A percentile compares a stretch with the other conserved stretches of the same genome.
Evolutionary conservation across 768 basidiomycete species (phyloP).

Genomic region (Auricularia sp.): DNA sequence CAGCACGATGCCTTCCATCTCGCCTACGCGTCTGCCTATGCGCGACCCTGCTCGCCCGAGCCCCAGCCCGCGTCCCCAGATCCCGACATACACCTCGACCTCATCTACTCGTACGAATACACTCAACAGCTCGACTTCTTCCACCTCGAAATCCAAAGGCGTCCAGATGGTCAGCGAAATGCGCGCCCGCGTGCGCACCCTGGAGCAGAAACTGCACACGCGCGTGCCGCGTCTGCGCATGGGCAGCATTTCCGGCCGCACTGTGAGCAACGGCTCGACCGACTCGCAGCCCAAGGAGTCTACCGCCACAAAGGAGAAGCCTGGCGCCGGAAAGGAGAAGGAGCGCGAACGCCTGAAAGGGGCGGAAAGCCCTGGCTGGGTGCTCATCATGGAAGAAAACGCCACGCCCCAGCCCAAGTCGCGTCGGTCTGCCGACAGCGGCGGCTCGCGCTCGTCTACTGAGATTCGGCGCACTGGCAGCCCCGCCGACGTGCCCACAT

Average conservation of each 20-base stretch:
- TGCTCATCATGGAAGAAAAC: conserved; percentile 75
- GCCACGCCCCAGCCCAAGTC: conserved; percentile 21
- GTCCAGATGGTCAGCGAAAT: conserved; percentile 92
- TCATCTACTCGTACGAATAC: conserved; percentile 3
- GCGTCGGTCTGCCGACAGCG: conserved; percentile 53
- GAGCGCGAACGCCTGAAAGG: conserved; percentile 6
- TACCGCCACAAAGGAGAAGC: background rate
- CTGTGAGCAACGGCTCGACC: background rate
- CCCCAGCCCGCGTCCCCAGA: conserved; percentile 18
- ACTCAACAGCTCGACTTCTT: conserved; percentile 20
- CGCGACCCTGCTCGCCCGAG: conserved; percentile 31
- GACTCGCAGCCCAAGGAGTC: background rate
- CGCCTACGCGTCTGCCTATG: conserved; percentile 34
- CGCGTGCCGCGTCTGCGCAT: conserved; percentile 77
- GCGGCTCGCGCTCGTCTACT: conserved; percentile 26
- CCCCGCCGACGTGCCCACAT: conserved; percentile 31
- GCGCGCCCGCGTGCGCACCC: conserved; percentile 70
- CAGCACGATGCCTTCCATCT: conserved; percentile 43
- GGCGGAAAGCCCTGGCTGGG: conserved; percentile 47
- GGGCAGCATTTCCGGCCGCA: conserved; percentile 53
- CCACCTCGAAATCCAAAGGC: conserved; percentile 62
- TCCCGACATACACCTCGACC: conserved; percentile 18
- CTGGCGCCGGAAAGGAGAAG: background rate
- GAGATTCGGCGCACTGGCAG: conserved; percentile 55
- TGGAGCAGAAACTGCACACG: conserved; percentile 82